A percentile compares a stretch with the other conserved stretches of the same genome.
Evolutionary conservation across 805 yeast species (phyloP).

Genomic region (Teunomyces pallodes): DNA sequence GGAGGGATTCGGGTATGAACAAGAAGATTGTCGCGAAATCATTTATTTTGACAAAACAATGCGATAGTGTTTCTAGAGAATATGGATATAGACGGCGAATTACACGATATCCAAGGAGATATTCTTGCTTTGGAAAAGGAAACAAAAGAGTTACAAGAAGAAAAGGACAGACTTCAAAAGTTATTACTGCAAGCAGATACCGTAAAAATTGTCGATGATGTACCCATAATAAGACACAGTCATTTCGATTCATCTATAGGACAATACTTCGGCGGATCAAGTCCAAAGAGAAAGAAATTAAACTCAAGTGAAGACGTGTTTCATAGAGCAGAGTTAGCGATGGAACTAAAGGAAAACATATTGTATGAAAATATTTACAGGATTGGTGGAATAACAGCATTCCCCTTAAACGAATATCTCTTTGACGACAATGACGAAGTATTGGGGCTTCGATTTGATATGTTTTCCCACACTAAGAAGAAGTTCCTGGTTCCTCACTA

Average conservation of each 20-base stretch:
- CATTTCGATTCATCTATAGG: conserved; percentile 31
- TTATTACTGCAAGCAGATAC: neutral
- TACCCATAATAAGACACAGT: conserved; percentile 22
- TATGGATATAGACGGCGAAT: conserved; percentile 9
- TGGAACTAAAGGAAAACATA: conserved; percentile 28
- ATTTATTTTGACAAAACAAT: neutral
- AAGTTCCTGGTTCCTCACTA: conserved; percentile 45
- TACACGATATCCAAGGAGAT: conserved; percentile 17
- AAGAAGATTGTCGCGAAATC: conserved; percentile 2
- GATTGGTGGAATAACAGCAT: conserved; percentile 50
- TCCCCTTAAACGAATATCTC: conserved; percentile 42
- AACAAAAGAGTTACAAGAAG: conserved; percentile 11
- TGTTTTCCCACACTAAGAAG: conserved; percentile 22
- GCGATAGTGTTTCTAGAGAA: neutral
- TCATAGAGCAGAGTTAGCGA: conserved; percentile 1
- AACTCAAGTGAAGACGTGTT: neutral
- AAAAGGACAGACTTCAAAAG: neutral
- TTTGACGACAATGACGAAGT: conserved; percentile 27
- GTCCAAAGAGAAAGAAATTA: neutral
- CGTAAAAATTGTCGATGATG: conserved; percentile 4
- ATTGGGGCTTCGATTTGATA: conserved; percentile 53
- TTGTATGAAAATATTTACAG: conserved; percentile 47
- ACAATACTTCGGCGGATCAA: conserved; percentile 14
- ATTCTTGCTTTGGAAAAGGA: conserved; percentile 18
- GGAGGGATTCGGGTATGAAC: neutral